Conservation (phyloP, 2,329 filamentous ascomycete species). For the Diaporthe sp. region DNA sequence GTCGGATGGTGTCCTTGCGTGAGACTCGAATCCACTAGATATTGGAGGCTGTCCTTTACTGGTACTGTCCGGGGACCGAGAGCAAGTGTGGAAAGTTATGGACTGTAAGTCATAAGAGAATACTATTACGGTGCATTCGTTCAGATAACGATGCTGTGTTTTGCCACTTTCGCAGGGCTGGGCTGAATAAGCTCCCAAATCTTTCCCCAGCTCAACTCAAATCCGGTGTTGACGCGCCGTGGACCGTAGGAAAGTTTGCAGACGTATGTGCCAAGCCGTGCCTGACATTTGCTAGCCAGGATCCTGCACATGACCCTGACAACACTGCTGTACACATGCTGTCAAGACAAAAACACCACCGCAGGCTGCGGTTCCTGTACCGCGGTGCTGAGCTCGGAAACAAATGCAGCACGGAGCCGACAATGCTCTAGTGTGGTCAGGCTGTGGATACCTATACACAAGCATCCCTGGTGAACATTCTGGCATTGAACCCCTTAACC, state of each 20-base stretch:
- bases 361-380: not conserved
- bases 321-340: not conserved
- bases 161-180: not conserved
- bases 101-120: not conserved
- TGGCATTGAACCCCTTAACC: constrained; percentile 17
- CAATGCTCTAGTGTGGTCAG: not conserved
- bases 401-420: not conserved
- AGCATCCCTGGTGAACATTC: not conserved
- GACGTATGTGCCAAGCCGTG: not conserved
- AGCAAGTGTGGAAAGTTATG: not conserved
- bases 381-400: not conserved
- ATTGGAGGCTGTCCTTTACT: not conserved
- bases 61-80: not conserved
- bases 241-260: not conserved
- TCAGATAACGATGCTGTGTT: not conserved
- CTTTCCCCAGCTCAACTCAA: not conserved
- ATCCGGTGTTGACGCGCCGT: not conserved
- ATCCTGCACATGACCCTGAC: not conserved
- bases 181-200: not conserved
- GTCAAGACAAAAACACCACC: not conserved
- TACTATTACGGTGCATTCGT: not conserved
- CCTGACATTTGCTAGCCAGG: not conserved
- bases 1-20: not conserved
- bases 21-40: not conserved
- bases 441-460: not conserved